Evolutionary conservation across 148 eudicot genomes (phyloP).

Genomic region (Rhododendron williamsianum): DNA sequence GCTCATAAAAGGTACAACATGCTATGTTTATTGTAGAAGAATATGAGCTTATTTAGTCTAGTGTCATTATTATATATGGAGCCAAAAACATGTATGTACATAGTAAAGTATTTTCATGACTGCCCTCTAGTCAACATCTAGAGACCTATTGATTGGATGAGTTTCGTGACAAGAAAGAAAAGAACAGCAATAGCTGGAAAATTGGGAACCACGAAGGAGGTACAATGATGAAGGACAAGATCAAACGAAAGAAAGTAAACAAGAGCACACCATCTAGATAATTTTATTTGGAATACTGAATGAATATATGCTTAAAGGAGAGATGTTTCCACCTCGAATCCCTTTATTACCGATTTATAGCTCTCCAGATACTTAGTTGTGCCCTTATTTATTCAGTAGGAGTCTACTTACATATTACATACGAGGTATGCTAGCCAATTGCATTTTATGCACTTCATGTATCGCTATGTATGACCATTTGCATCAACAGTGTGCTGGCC

Average conservation of each 20-base stretch:
- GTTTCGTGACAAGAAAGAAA: background rate
- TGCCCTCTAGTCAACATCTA: background rate
- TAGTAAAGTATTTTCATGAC: background rate
- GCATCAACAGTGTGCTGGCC: background rate
- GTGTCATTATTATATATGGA: background rate
- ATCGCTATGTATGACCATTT: background rate
- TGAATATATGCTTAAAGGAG: background rate
- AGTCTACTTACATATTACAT: background rate
- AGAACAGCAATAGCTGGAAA: background rate
- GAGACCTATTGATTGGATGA: background rate
- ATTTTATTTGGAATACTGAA: background rate
- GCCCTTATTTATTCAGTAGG: background rate
- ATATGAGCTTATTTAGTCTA: background rate
- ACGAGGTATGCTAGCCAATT: background rate
- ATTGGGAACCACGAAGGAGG: background rate
- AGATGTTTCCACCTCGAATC: background rate
- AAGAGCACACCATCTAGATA: background rate
- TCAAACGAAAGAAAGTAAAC: background rate
- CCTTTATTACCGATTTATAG: background rate
- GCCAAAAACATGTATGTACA: background rate
- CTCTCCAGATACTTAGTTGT: background rate
- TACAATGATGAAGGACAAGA: background rate
- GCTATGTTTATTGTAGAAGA: background rate
- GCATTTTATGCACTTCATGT: background rate
- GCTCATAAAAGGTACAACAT: background rate